phyloP scores from a whole-genome alignment of 225 moss, liverwort and hornwort species.

The Bryum argenteum region DNA sequence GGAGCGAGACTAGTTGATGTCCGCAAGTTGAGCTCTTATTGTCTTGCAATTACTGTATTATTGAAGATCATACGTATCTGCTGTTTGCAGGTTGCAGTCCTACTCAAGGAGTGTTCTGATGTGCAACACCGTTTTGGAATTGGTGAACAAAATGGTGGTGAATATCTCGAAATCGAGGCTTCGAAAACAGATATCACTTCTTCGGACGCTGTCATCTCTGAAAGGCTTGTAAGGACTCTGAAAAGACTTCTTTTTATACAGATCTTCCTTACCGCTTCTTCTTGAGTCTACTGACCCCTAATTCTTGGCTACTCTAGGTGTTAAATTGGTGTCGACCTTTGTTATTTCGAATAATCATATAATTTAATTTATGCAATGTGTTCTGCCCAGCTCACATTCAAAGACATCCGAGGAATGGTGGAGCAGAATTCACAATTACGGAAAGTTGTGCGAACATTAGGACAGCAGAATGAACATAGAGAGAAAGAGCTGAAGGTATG shows the following conservation, averaged over 20 bases:
- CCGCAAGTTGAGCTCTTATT: neutral
- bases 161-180: conserved; percentile 48
- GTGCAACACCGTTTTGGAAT: conserved; percentile 86
- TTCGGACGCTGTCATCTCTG: conserved; percentile 83
- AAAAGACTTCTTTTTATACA: neutral
- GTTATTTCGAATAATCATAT: neutral
- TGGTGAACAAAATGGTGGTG: conserved; percentile 79
- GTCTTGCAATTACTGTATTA: neutral
- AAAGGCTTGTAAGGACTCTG: conserved; percentile 67
- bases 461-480: conserved; percentile 85
- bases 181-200: conserved; percentile 68
- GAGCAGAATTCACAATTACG: conserved; percentile 94
- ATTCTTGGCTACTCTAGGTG: neutral
- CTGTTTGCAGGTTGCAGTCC: conserved; percentile 71
- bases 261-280: conserved; percentile 9
- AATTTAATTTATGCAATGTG: neutral
- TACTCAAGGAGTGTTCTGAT: conserved; percentile 91
- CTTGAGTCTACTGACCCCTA: neutral
- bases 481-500: conserved; percentile 82
- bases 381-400: conserved; percentile 71
- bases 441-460: conserved; percentile 78
- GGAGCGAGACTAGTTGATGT: neutral
- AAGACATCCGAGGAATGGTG: conserved; percentile 96
- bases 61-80: conserved; percentile 2
- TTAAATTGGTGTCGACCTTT: neutral